Base-by-base conservation (phyloP, 1,139 yeast genomes). In the Yamadazyma aaseri region DNA sequence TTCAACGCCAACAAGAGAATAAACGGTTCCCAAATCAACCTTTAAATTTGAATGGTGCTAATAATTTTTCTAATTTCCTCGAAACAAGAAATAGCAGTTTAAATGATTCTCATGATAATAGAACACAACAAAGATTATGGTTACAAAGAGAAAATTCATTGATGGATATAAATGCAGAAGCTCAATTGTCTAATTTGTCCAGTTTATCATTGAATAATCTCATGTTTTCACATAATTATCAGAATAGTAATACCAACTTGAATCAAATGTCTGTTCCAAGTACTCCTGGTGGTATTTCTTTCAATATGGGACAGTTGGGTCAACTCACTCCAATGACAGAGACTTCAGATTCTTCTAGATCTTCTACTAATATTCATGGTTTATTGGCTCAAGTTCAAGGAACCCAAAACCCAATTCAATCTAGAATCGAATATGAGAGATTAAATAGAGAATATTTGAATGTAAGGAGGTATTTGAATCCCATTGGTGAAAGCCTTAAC, bases 81-180 rank as follows among this genome's bases (percentile, higher is more conserved):
- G 53, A 50, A 18, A 45, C 45, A 9, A 29, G 46, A 13, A 35
- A 41, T 2, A 30, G 38, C n/a, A 38, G 44, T 11, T 20, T 39
- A 3, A 45, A 38, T 17, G 37, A 38, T 28, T 31, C 35, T 13
- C 35, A 42, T 20, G 53, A 51, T 31, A 55, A 49, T 33, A 70
- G 95, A 56, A 85, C 95, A 0, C 95, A 86, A 51, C 92, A 85
- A 50, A 73, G 83, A 42, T 68, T 86, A 32, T 85, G 95, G 95
- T 61, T 86, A 24, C 95, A 85, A 53, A 66, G 95, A 42, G 95
- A 86, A 45, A 83, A 76, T 47, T 79, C 85, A 4, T 65, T 81
- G 28, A 63, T 81, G 64, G 86, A 80, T 50, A 59, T 79, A 1
- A 61, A 69, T 6, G 55, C 65, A 31, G 72, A 68, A 40, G 48